Base-by-base conservation (phyloP, 805 yeast genomes). In the Barnettozyma siamensis region DNA sequence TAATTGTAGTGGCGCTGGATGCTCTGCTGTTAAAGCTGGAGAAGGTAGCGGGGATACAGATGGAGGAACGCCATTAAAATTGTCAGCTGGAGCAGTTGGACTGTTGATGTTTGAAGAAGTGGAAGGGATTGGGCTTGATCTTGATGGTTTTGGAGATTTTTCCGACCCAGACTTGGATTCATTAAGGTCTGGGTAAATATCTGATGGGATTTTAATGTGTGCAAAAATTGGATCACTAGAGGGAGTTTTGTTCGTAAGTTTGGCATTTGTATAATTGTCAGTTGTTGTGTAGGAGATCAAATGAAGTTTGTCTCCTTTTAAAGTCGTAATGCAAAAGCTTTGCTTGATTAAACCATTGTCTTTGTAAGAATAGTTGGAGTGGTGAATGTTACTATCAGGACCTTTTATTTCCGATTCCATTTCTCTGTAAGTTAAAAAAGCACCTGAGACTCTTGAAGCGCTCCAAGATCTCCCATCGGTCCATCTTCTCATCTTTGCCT, bases 401-500 rank as follows among this genome's bases (percentile, higher is more conserved):
- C 9, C 3, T 9, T 19, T 30, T 11, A 24, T 28, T 9, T 53
- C 50, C 8, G 17, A 28, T 44, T 76, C 80, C 67, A 80, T 72
- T 55, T 83, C 88, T 39, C 75, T 70, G 58, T 81, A 81, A 3
- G 76, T 72, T 24, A 81, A 61, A 52, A 81, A 81, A 2, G 74
- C 68, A 5, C 85, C 84, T 4, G 72, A 69, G 1, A 83, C 88
- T 44, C 88, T 68, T 1, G 84, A 76, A 2, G 88, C 85, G 44
- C 78, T 69, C 89, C 91, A 83, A 27, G 73, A 69, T 47, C 74
- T 73, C 16, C 89, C 87, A 53, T 83, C 91, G 1, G 89, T 83
- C 89, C 91, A 83, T 23, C 89, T 63, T 47, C 78, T 73, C 78
- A 83, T 80, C 15, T 79, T 83, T 33, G 85, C 77, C 49, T 76